These are phyloP conservation scores for Austroboletus eburneus DNA, from an alignment of 768 basidiomycete species.

Conservation along the genomic window DNA sequence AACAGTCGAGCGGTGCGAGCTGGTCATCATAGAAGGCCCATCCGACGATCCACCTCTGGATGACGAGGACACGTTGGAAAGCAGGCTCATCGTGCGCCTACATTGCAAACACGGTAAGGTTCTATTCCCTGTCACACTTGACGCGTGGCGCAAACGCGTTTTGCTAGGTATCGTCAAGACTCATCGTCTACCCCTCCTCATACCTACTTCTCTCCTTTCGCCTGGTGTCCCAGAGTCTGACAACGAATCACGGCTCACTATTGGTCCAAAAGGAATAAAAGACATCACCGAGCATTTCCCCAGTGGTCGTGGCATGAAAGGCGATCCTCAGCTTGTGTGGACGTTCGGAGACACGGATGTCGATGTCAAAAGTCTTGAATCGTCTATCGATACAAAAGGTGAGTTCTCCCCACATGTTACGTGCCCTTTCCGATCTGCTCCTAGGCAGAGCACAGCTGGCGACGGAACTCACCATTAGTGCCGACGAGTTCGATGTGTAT, in stretches of 20 bases:
- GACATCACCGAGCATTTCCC: conserved; percentile 85
- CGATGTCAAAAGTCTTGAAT: conserved; percentile 62
- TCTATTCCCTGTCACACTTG: background rate
- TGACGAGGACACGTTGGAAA: conserved; percentile 58
- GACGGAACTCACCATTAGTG: conserved; percentile 72
- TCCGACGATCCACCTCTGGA: conserved; percentile 30
- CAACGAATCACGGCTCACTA: conserved; percentile 60
- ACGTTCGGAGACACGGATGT: conserved; percentile 69
- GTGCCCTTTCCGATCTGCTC: background rate
- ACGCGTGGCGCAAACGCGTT: too few species aligned
- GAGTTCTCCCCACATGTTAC: background rate
- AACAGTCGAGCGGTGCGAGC: conserved; percentile 69
- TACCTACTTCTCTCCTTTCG: conserved; percentile 54
- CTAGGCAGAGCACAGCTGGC: conserved; percentile 60
- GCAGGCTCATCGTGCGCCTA: conserved; percentile 64
- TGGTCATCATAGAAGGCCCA: conserved; percentile 60
- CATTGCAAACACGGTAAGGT: conserved; percentile 78
- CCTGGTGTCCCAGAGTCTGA: conserved; percentile 59
- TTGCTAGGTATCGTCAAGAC: conserved; percentile 73
- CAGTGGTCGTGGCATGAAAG: conserved; percentile 52
- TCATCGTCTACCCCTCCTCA: conserved; percentile 62
- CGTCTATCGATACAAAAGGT: conserved; percentile 65
- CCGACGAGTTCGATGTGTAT: conserved; percentile 79
- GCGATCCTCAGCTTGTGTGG: conserved; percentile 81
- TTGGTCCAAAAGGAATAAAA: conserved; percentile 68